A percentile compares a stretch with the other conserved stretches of the same genome.
These are phyloP conservation scores for Ambrosiella cleistominuta DNA, from an alignment of 2,329 filamentous ascomycete genomes.

Conservation along the genomic window DNA sequence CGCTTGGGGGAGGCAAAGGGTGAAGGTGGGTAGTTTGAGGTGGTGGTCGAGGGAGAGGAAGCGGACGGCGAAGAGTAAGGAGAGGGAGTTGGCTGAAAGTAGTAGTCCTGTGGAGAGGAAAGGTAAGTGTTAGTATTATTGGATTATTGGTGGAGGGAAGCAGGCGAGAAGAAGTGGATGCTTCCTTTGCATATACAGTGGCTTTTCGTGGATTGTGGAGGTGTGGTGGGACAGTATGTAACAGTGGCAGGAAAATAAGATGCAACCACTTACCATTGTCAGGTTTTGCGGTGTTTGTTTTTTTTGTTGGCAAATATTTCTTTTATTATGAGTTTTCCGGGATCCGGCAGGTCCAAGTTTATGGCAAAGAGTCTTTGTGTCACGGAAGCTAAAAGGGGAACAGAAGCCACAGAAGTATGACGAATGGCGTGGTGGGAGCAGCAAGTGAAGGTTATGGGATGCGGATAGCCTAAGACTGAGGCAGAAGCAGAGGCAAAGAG, in stretches of 20 bases:
- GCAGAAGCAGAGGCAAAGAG: too few relatives aligned
- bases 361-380: too few relatives aligned
- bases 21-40: background rate
- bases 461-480: too few relatives aligned
- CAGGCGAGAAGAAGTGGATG: too few relatives aligned
- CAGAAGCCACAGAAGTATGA: background rate
- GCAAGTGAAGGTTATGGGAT: too few relatives aligned
- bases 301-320: background rate
- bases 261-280: background rate
- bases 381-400: background rate
- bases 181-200: background rate
- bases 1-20: background rate
- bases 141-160: background rate
- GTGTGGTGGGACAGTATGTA: background rate
- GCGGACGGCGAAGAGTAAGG: background rate
- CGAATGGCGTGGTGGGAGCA: too few relatives aligned
- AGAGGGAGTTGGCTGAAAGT: background rate
- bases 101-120: background rate
- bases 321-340: background rate
- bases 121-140: slow-evolving; percentile 1
- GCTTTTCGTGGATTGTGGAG: background rate
- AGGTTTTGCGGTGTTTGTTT: background rate
- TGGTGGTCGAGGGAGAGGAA: background rate
- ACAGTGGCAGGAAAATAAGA: background rate
- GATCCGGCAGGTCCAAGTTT: background rate